Conservation (phyloP, 2,329 filamentous ascomycete species). For the Albifimbria verrucaria region DNA sequence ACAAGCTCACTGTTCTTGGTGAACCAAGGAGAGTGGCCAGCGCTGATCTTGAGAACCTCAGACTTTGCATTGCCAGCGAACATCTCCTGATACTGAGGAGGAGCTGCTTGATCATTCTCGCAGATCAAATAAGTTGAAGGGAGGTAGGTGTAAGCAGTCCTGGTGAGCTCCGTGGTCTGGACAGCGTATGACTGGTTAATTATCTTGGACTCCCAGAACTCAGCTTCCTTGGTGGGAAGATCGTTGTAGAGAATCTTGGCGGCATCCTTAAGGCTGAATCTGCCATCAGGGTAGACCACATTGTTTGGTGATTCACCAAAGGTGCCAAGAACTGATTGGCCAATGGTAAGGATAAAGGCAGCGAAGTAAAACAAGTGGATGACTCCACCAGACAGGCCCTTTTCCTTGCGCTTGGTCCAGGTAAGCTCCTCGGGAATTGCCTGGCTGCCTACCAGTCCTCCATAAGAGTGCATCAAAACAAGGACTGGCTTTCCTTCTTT, state of each 20-base stretch:
- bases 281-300: not conserved
- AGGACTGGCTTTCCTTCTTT: not conserved
- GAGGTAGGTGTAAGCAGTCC: not conserved
- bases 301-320: slow-evolving; percentile 3
- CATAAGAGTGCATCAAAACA: not conserved
- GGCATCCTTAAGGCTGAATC: slow-evolving; percentile 3
- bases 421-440: not conserved
- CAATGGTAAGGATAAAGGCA: slow-evolving; percentile 1
- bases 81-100: slow-evolving; percentile 1
- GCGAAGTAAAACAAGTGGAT: slow-evolving; percentile 2
- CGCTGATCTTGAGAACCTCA: not conserved
- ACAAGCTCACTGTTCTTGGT: not conserved
- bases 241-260: slow-evolving; percentile 5
- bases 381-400: not conserved
- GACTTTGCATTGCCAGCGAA: not conserved
- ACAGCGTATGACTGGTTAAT: slow-evolving; percentile 2
- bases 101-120: not conserved
- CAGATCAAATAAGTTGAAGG: slow-evolving; percentile 3
- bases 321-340: slow-evolving; percentile 3
- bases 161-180: not conserved
- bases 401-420: not conserved
- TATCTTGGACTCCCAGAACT: slow-evolving; percentile 2
- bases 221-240: not conserved
- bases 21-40: slow-evolving; percentile 4
- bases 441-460: not conserved